Base-by-base conservation (phyloP, 2,329 filamentous ascomycete species). In the Amphichorda felina region DNA sequence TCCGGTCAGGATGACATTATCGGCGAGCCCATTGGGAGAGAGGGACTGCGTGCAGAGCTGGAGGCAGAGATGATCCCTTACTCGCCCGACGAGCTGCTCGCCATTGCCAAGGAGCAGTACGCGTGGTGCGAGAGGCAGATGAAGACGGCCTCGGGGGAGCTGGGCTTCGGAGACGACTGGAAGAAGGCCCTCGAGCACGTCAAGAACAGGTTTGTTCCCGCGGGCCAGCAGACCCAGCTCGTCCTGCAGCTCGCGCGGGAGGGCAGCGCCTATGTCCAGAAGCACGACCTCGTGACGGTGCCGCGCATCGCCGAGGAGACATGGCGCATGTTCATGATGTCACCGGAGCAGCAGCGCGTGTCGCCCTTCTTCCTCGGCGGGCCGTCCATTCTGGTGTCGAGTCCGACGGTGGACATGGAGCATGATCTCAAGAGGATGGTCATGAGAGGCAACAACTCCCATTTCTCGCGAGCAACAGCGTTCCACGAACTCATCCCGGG, bases 401-500 rank as follows among this genome's bases (percentile, higher is more conserved):
- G 74, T 36, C 72, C 72, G 13, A 70, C 64, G 4, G 50, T 57
- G 1, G 57, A 53, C 19, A 75, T 74, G 69, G 42, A 52, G 4
- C 68, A 75, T 42, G 61, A 59, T 14, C 57, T 64, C 24, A 78
- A 77, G 50, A 46, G 69, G 43, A 76, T 75, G 72, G 65, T 66
- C 36, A 67, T 76, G 61, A 64, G 71, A 14, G 68, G 70, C 9
- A 77, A 77, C 50, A 75, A 72, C 44, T 59, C 60, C 1, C 67
- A 72, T 45, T 73, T 75, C 49, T 57, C 69, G 4, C 63, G 67
- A 2, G 68, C 71, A 5, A 76, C 71, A 1, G 72, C 72, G 2
- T 76, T 77, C 44, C 72, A 77, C 47, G 72, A 77, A 49, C 65
- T 76, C 50, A 68, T 77, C 11, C 72, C 72, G 0, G 72, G 72